Evolutionary conservation across 176 grass and related monocot species (phyloP).

Genomic region (Avena eriantha): DNA sequence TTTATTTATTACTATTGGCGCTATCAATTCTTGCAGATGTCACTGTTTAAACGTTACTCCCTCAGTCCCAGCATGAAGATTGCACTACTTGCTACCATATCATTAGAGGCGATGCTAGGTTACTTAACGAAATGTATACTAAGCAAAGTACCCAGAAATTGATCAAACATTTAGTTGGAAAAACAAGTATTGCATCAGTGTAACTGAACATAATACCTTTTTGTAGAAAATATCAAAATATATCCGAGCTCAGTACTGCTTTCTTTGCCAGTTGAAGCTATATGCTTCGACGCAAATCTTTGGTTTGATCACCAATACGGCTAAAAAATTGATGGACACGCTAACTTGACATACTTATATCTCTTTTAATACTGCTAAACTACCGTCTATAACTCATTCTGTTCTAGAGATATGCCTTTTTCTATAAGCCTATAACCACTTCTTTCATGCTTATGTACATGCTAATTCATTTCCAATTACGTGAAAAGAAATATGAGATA

Average conservation of each 20-base stretch:
- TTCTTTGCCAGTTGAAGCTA: constrained; percentile 22
- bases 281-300: constrained; percentile 23
- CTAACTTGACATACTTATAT: background rate
- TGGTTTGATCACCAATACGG: background rate
- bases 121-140: background rate
- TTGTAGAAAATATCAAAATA: background rate
- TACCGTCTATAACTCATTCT: background rate
- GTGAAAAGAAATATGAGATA: background rate
- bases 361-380: background rate
- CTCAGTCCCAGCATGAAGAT: background rate
- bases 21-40: constrained; percentile 3
- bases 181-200: background rate
- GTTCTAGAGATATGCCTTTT: background rate
- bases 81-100: background rate
- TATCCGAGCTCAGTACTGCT: background rate
- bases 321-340: background rate
- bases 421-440: background rate
- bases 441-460: background rate
- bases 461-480: constrained; percentile 4
- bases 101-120: constrained; percentile 15
- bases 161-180: constrained; percentile 10
- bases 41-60: background rate
- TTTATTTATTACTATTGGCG: background rate
- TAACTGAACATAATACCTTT: constrained; percentile 9
- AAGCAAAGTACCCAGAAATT: background rate